Conservation (phyloP, 345 rosid genomes). For the Citrus hindsii region DNA sequence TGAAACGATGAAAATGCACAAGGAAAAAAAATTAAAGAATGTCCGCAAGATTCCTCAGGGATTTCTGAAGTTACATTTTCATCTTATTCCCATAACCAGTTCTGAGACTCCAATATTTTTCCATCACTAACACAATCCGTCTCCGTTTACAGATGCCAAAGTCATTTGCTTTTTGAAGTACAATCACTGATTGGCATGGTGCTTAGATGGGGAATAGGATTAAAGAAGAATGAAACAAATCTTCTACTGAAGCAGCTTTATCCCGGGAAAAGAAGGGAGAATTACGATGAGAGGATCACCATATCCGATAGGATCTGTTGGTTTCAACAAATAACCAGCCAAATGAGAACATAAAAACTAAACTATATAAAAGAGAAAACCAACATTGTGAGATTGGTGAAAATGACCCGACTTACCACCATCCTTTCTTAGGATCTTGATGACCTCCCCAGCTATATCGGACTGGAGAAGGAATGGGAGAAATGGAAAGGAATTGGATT, state of each 20-base stretch:
- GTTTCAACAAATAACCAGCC: conserved; percentile 5
- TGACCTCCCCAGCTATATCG: conserved; percentile 74
- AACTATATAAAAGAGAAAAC: background rate
- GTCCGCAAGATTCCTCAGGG: background rate
- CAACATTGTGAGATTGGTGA: background rate
- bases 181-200: background rate
- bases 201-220: background rate
- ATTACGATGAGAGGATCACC: conserved; percentile 78
- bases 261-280: conserved; percentile 88
- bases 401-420: conserved; percentile 52
- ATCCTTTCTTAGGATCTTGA: conserved; percentile 68
- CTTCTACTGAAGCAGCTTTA: conserved; percentile 78
- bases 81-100: background rate
- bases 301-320: conserved; percentile 84
- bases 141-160: background rate
- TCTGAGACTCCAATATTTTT: background rate
- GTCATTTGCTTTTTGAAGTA: background rate
- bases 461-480: conserved; percentile 45
- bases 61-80: background rate
- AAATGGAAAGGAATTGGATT: background rate
- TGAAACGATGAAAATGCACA: background rate
- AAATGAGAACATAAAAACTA: background rate
- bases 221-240: background rate
- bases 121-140: background rate
- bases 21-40: background rate